phyloP scores from a whole-genome alignment of 2,329 filamentous ascomycete genomes.

The Cylindrodendrum hubeiense region DNA sequence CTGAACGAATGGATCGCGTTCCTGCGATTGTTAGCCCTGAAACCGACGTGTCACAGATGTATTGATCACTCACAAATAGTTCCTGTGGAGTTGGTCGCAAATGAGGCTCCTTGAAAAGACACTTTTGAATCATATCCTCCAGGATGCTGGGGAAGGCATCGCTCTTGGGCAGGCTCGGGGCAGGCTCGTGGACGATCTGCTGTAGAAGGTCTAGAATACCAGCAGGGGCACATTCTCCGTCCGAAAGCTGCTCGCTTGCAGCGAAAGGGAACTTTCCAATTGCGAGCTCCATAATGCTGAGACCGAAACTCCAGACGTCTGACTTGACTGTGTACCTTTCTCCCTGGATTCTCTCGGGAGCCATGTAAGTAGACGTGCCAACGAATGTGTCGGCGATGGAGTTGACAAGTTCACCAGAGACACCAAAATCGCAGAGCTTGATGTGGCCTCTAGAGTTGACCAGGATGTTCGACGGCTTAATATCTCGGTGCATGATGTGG shows the following conservation, averaged over 20 bases:
- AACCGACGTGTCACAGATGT: background rate
- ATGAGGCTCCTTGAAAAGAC: constrained; percentile 89
- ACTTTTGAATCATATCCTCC: constrained; percentile 97
- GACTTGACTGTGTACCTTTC: constrained; percentile 98
- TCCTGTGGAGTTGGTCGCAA: constrained; percentile 92
- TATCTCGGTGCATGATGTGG: constrained; percentile 98
- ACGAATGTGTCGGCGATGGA: constrained; percentile 99
- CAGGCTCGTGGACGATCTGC: constrained; percentile 96
- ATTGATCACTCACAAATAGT: constrained; percentile 77
- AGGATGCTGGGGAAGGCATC: constrained; percentile 96
- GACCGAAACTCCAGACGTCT: constrained; percentile 97
- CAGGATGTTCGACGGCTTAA: constrained; percentile 97
- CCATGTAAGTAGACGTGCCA: constrained; percentile 99
- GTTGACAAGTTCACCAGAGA: constrained; percentile 98
- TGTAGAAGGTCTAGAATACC: constrained; percentile 96
- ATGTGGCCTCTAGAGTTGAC: constrained; percentile 95
- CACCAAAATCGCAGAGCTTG: constrained; percentile 98
- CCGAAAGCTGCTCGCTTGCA: constrained; percentile 75
- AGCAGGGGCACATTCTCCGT: constrained; percentile 85
- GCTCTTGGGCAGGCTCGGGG: constrained; percentile 93
- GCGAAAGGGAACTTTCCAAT: constrained; percentile 98
- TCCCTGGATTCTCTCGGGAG: constrained; percentile 96
- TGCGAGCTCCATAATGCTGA: constrained; percentile 95
- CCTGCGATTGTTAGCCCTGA: constrained; percentile 64
- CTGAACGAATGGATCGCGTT: constrained; percentile 93